These are phyloP conservation scores for Umbilicus rupestris DNA, from an alignment of 164 flowering plant genomes.

Conservation along the genomic window DNA sequence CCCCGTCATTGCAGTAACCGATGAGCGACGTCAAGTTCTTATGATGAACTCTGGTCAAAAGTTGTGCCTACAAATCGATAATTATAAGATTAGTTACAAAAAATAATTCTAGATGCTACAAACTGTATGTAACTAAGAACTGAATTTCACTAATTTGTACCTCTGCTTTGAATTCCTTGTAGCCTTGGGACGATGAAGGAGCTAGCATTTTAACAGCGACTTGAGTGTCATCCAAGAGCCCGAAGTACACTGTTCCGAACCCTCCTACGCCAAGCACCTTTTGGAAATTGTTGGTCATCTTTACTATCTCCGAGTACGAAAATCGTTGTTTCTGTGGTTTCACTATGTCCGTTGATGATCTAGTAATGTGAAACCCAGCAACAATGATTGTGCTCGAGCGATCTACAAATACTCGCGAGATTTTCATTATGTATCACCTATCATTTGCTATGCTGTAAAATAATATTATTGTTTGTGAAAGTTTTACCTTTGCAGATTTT, in stretches of 20 bases:
- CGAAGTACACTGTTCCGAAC: slow-evolving; percentile 28
- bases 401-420: not conserved
- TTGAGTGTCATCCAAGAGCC: slow-evolving; percentile 18
- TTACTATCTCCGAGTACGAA: slow-evolving; percentile 16
- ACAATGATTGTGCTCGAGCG: not conserved
- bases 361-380: not conserved
- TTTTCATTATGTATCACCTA: not conserved
- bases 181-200: slow-evolving; percentile 23
- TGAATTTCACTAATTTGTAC: slow-evolving; percentile 8
- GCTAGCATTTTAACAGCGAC: slow-evolving; percentile 26
- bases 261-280: slow-evolving; percentile 28
- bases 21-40: slow-evolving; percentile 18
- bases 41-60: slow-evolving; percentile 20
- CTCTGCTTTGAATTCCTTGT: slow-evolving; percentile 23
- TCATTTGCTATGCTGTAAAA: not conserved
- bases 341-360: not conserved
- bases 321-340: slow-evolving; percentile 12
- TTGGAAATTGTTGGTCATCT: slow-evolving; percentile 22
- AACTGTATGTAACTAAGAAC: not conserved
- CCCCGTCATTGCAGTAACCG: slow-evolving; percentile 23
- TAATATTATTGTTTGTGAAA: not conserved
- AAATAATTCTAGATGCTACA: not conserved
- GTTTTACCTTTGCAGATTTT: not conserved
- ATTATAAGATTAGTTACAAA: not conserved
- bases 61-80: slow-evolving; percentile 13